Percentiles rank a stretch among this genome's conserved stretches.
phyloP scores from a whole-genome alignment of 345 rosid genomes.

The Hibiscus syriacus region DNA sequence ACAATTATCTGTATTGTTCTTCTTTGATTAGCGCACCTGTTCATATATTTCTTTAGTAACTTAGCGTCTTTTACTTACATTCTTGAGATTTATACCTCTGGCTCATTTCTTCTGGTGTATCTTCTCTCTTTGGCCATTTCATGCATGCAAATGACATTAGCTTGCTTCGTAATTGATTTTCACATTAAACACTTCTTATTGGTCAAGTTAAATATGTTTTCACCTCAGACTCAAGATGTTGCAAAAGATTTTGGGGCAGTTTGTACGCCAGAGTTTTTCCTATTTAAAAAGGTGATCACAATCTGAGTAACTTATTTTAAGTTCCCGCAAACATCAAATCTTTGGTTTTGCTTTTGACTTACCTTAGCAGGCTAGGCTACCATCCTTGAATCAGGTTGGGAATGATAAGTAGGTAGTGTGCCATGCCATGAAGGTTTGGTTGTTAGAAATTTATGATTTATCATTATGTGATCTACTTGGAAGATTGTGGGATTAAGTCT shows the following conservation, averaged over 20 bases:
- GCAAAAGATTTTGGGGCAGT: conserved; percentile 72
- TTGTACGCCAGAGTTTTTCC: too few relatives aligned
- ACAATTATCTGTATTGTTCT: not conserved
- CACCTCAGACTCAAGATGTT: conserved; percentile 67
- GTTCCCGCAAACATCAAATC: not conserved
- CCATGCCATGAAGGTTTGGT: not conserved
- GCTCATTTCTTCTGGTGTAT: not conserved
- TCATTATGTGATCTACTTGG: not conserved
- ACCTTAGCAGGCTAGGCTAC: not conserved
- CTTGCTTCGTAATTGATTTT: not conserved
- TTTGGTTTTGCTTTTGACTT: not conserved
- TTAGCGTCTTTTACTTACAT: too few relatives aligned
- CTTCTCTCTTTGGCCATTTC: not conserved
- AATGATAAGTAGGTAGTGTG: not conserved
- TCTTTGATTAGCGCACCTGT: not conserved
- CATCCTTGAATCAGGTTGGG: not conserved
- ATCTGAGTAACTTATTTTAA: not conserved
- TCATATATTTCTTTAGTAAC: not conserved
- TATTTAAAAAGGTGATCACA: conserved; percentile 56
- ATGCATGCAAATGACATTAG: not conserved
- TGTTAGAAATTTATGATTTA: not conserved
- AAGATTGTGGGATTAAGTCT: too few relatives aligned
- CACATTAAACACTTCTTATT: not conserved
- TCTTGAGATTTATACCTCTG: not conserved
- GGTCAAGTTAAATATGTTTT: not conserved